phyloP scores from a whole-genome alignment of 1,284 basidiomycete species.

The Hypsizygus ulmarius region DNA sequence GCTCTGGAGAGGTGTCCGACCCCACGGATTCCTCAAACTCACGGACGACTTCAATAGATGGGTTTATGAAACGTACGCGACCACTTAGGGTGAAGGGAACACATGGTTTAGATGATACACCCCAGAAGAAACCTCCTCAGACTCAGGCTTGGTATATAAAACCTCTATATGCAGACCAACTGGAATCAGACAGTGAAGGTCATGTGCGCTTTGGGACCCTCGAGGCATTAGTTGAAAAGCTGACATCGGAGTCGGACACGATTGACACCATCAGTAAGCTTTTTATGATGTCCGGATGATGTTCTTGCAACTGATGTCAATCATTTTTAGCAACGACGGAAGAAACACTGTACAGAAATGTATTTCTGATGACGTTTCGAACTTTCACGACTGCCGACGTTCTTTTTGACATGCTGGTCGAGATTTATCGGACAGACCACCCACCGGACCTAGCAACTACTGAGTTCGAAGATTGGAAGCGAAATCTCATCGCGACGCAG shows the following conservation, averaged over 20 bases:
- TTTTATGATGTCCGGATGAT: slow-evolving; percentile 4
- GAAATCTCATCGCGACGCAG: slow-evolving; percentile 55
- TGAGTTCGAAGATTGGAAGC: slow-evolving; percentile 66
- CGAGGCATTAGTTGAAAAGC: slow-evolving; percentile 65
- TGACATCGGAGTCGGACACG: slow-evolving; percentile 53
- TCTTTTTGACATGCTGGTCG: slow-evolving; percentile 65
- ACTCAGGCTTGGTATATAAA: slow-evolving; percentile 26
- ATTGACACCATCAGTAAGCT: slow-evolving; percentile 43
- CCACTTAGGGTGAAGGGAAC: slow-evolving; percentile 15
- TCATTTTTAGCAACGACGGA: slow-evolving; percentile 38
- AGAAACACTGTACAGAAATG: slow-evolving; percentile 54
- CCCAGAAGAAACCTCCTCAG: slow-evolving; percentile 1
- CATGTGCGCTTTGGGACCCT: slow-evolving; percentile 65
- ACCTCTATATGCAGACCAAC: slow-evolving; percentile 55
- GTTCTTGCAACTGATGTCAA: slow-evolving; percentile 22
- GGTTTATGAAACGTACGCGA: slow-evolving; percentile 12
- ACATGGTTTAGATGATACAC: slow-evolving; percentile 11
- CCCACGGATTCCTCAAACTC: slow-evolving; percentile 19
- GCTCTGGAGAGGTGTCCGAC: slow-evolving; percentile 4
- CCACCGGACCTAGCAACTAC: slow-evolving; percentile 49
- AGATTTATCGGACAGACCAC: slow-evolving; percentile 57
- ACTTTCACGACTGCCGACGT: slow-evolving; percentile 71
- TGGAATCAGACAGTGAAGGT: slow-evolving; percentile 58
- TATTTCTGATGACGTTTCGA: slow-evolving; percentile 77
- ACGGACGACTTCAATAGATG: slow-evolving; percentile 10